These are phyloP conservation scores for Xylariaceae sp. DNA, from an alignment of 2,329 filamentous ascomycete species.

Conservation along the genomic window DNA sequence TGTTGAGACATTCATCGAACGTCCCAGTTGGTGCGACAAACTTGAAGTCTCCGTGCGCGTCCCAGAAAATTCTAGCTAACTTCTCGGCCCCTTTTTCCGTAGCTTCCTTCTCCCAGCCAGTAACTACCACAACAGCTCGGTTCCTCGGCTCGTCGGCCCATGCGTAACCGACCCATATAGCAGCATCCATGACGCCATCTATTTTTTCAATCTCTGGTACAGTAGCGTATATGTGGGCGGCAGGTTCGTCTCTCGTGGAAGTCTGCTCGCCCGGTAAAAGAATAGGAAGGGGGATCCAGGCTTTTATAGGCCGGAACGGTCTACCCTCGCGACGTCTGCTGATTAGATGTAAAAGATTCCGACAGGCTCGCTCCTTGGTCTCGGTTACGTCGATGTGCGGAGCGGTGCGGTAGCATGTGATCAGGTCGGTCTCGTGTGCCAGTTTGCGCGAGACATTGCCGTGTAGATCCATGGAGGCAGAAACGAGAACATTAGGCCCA, in stretches of 20 bases:
- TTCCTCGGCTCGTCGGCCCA: conserved; percentile 54
- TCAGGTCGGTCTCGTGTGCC: conserved; percentile 46
- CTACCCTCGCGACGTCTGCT: conserved; percentile 16
- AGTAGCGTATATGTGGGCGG: conserved; percentile 46
- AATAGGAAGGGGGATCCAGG: conserved; percentile 50
- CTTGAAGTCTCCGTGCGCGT: conserved; percentile 41
- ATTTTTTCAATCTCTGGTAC: conserved; percentile 40
- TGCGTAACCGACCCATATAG: conserved; percentile 53
- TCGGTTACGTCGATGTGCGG: conserved; percentile 49
- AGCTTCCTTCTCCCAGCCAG: conserved; percentile 43
- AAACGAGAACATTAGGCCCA: conserved; percentile 44
- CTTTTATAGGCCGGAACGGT: conserved; percentile 42
- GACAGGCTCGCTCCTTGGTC: conserved; percentile 49
- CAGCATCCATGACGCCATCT: conserved; percentile 45
- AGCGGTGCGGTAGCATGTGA: conserved; percentile 51
- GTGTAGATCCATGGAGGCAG: conserved; percentile 53
- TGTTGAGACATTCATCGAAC: conserved; percentile 43
- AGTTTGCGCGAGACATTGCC: conserved; percentile 49
- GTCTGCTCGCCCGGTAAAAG: conserved; percentile 53
- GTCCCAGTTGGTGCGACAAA: conserved; percentile 50
- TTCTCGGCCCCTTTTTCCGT: conserved; percentile 40
- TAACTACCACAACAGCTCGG: conserved; percentile 46
- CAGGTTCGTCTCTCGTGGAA: conserved; percentile 50
- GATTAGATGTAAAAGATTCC: conserved; percentile 43
- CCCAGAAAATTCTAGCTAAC: conserved; percentile 46